Conservation (phyloP, 257 asterid genomes). For the Lithospermum erythrorhizon region DNA sequence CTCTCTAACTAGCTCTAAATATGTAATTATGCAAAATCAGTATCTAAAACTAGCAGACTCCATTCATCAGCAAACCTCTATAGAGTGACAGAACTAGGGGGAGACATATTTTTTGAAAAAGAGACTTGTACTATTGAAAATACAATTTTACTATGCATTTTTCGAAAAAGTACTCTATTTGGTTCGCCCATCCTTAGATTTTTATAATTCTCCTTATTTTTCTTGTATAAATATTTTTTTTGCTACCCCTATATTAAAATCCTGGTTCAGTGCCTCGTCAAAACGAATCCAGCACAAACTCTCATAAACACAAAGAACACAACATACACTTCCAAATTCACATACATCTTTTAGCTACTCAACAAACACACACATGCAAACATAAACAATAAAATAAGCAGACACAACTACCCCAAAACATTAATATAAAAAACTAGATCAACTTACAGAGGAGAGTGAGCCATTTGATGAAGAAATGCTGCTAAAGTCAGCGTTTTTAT, state of each 20-base stretch:
- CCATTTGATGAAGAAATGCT: conserved; percentile 29
- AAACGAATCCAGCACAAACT: neutral
- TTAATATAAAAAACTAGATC: neutral
- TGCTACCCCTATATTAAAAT: no score
- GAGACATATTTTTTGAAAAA: no score
- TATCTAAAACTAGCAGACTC: neutral
- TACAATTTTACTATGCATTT: no score
- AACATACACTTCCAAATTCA: no score
- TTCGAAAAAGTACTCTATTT: no score
- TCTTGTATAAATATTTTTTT: no score
- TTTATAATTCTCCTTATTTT: no score
- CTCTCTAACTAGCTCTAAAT: neutral
- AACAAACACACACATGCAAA: neutral
- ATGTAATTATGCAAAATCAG: neutral
- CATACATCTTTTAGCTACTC: neutral
- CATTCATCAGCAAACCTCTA: neutral
- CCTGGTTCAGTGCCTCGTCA: no score
- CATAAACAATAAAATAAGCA: neutral
- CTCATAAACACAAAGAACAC: neutral
- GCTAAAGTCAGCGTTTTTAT: conserved; percentile 11
- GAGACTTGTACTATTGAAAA: no score
- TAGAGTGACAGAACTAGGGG: no score
- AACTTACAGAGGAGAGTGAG: conserved; percentile 42
- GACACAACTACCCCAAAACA: neutral
- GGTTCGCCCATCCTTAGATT: no score